Evolutionary conservation across 2,329 filamentous ascomycete genomes (phyloP).

Genomic region (Berkeleyomyces basicola): DNA sequence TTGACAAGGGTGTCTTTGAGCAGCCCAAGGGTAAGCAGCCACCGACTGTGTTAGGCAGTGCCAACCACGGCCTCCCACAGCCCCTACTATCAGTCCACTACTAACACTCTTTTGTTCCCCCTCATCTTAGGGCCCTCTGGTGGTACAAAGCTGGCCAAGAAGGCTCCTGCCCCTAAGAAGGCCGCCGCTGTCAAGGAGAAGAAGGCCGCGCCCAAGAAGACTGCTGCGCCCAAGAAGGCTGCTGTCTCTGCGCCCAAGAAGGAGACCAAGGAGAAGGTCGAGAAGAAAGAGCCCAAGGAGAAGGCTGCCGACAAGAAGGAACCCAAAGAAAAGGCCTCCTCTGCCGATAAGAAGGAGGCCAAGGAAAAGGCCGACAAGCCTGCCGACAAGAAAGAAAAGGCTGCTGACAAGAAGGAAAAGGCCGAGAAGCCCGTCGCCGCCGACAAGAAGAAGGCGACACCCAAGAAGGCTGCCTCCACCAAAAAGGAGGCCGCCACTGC

Average conservation of each 20-base stretch:
- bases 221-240: slow-evolving; percentile 11
- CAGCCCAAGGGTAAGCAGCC: slow-evolving; percentile 66
- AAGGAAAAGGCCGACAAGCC: slow-evolving; percentile 20
- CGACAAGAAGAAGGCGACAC: slow-evolving; percentile 18
- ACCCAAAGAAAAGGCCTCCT: slow-evolving; percentile 21
- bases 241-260: slow-evolving; percentile 19
- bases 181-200: slow-evolving; percentile 17
- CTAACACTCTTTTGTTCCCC: not conserved
- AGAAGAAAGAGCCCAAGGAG: slow-evolving; percentile 43
- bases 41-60: not conserved
- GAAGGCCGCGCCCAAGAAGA: slow-evolving; percentile 17
- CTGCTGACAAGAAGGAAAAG: slow-evolving; percentile 23
- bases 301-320: slow-evolving; percentile 24
- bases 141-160: slow-evolving; percentile 84
- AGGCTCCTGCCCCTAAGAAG: slow-evolving; percentile 28
- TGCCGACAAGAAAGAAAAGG: slow-evolving; percentile 42
- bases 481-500: slow-evolving; percentile 22
- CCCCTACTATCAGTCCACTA: not conserved
- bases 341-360: slow-evolving; percentile 20
- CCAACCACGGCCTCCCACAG: not conserved
- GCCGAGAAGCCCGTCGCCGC: slow-evolving; percentile 48
- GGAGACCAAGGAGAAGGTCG: slow-evolving; percentile 23
- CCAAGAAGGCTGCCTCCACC: slow-evolving; percentile 19
- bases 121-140: slow-evolving; percentile 53
- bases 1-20: slow-evolving; percentile 72